Evolutionary conservation across 768 basidiomycete genomes (phyloP).

Genomic region (Suillus tomentosus): DNA sequence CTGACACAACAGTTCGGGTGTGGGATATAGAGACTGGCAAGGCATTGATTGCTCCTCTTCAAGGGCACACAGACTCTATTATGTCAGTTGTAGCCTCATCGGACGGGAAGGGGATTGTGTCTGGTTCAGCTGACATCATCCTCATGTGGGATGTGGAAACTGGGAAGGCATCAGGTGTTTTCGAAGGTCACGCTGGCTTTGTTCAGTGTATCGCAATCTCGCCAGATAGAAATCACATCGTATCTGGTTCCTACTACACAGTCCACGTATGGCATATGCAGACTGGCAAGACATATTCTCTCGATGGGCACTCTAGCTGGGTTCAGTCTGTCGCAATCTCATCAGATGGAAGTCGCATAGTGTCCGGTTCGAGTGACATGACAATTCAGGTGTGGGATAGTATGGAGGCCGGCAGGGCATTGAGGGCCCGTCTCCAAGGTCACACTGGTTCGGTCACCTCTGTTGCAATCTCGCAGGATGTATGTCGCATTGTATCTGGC

Average conservation of each 20-base stretch:
- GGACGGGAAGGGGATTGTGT: conserved; percentile 5
- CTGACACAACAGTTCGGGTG: background rate
- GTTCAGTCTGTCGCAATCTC: no score
- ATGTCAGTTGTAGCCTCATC: background rate
- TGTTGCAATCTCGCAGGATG: background rate
- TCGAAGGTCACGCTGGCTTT: background rate
- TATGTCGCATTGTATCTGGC: background rate
- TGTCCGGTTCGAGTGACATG: no score
- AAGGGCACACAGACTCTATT: background rate
- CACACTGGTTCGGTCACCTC: background rate
- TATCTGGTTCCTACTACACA: no score
- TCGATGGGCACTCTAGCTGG: no score
- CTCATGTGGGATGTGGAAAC: background rate
- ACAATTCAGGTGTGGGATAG: background rate
- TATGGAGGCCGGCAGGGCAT: background rate
- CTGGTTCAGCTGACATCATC: conserved; percentile 13
- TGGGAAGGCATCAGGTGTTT: background rate
- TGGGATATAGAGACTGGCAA: background rate
- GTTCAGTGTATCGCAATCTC: background rate
- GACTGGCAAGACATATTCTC: background rate
- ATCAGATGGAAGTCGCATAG: no score
- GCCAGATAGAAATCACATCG: background rate
- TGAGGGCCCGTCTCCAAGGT: background rate
- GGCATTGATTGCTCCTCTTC: background rate
- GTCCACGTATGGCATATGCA: background rate